Evolutionary conservation across 306 rosid species (phyloP).

Genomic region (Ammopiptanthus mongolicus): DNA sequence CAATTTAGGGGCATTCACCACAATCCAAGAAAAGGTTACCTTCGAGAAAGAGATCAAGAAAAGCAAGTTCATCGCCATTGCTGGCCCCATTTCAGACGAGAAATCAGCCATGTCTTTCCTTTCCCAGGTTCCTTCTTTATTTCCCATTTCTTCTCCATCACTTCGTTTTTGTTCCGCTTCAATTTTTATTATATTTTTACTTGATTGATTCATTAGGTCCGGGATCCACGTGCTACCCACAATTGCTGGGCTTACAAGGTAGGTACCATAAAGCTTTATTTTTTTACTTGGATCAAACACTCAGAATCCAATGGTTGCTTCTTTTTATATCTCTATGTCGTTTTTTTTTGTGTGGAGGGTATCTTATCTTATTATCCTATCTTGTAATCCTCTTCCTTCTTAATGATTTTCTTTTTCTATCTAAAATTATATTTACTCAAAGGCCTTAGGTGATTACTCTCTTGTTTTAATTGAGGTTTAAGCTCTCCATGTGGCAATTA

Average conservation of each 20-base stretch:
- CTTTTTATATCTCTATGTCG: no score
- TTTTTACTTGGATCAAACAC: background rate
- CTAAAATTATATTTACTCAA: background rate
- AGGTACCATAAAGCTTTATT: conserved; percentile 39
- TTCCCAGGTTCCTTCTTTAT: conserved; percentile 44
- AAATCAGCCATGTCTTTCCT: conserved; percentile 76
- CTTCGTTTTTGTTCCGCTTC: background rate
- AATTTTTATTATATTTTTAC: background rate
- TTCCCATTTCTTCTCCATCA: background rate
- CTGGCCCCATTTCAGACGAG: conserved; percentile 69
- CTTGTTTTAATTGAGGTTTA: background rate
- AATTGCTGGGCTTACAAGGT: conserved; percentile 98
- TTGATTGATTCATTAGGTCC: conserved; percentile 44
- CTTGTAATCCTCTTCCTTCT: no score
- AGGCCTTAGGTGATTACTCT: background rate
- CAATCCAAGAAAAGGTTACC: conserved; percentile 52
- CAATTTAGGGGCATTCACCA: conserved; percentile 55
- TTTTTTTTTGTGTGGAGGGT: no score
- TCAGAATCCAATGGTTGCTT: background rate
- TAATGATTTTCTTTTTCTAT: background rate
- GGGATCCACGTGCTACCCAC: conserved; percentile 82
- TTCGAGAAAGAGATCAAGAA: conserved; percentile 75
- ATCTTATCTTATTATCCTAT: no score
- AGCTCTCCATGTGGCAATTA: background rate
- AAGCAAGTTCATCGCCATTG: conserved; percentile 89